Evolutionary conservation across 257 asterid species (phyloP), one percentile per base, ranked within the genome.

Genomic region (Nicotiana noctiflora): DNA sequence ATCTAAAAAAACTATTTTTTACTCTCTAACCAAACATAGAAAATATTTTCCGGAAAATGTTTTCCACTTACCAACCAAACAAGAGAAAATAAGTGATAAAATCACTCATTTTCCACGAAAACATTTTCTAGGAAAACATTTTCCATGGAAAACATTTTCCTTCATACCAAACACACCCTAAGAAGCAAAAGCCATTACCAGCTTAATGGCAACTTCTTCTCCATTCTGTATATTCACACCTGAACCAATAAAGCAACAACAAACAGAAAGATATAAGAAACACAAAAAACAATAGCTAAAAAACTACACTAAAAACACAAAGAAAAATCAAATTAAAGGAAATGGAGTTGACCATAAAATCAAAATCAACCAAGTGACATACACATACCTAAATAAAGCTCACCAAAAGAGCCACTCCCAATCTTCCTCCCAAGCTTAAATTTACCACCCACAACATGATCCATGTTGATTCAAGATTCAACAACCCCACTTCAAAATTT

Each of bases 391-490:
- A 95, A 84, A 89, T 90, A 95, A 80, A 95, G 94, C 87, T 95
- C 98, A 82, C 99, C 99, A 86, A 95, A 95, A 65, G 99, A 95
- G 79, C 99, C 99, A 85, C 97, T 85, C 80, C 98, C 98, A 89
- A 95, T 95, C 88, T 95, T 95, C 87, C 98, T 92, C 77, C 97
- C 98, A 84, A 93, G 92, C 94, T 91, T 95, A 89, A 91, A 95
- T 82, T 89, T 95, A 11, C 95, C 98, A 84, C 97, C 93, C 75
- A 95, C 97, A 74, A 89, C 91, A 79, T 89, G 94, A 88, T 91
- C 97, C 97, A 94, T 93, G 82, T 75, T 81, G 82, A 86, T 72
- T 76, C 49, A 8, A 40, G 6, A 40, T 70, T 49, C 72, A 77
- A 59, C 21, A 49, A 64, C 82, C 46, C 52, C 17, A 68, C 49